These are phyloP conservation scores for Neocucurbitaria cava DNA, from an alignment of 2,329 filamentous ascomycete genomes.

Conservation along the genomic window DNA sequence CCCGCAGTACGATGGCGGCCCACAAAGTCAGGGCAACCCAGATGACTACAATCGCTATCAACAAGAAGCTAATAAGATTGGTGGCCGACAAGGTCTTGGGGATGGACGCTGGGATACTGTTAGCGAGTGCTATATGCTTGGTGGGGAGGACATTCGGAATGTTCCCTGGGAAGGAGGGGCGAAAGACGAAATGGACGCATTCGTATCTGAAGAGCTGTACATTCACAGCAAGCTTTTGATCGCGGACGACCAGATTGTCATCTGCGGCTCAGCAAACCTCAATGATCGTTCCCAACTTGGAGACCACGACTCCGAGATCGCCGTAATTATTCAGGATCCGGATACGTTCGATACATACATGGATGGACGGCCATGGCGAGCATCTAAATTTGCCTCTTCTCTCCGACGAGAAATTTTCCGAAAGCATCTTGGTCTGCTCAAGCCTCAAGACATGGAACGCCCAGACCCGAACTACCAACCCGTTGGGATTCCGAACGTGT, in stretches of 20 bases:
- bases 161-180: slow-evolving; percentile 66
- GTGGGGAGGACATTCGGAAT: slow-evolving; percentile 71
- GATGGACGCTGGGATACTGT: slow-evolving; percentile 75
- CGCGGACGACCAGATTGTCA: slow-evolving; percentile 80
- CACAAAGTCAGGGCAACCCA: slow-evolving; percentile 30
- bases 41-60: slow-evolving; percentile 74
- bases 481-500: slow-evolving; percentile 62
- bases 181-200: slow-evolving; percentile 65
- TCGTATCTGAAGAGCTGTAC: slow-evolving; percentile 69
- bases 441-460: slow-evolving; percentile 71
- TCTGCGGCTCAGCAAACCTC: slow-evolving; percentile 78
- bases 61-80: slow-evolving; percentile 65
- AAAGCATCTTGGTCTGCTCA: slow-evolving; percentile 86
- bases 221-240: slow-evolving; percentile 77
- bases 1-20: slow-evolving; percentile 27
- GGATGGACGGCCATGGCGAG: slow-evolving; percentile 74
- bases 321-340: slow-evolving; percentile 84
- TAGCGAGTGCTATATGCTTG: slow-evolving; percentile 82
- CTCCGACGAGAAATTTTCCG: slow-evolving; percentile 87
- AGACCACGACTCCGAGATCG: slow-evolving; percentile 85
- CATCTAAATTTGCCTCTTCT: slow-evolving; percentile 77
- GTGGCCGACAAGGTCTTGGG: slow-evolving; percentile 54
- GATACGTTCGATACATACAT: slow-evolving; percentile 74
- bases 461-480: slow-evolving; percentile 65
- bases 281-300: slow-evolving; percentile 81